These are phyloP conservation scores for Acacia pycnantha DNA, from an alignment of 331 rosid species.

Conservation along the genomic window DNA sequence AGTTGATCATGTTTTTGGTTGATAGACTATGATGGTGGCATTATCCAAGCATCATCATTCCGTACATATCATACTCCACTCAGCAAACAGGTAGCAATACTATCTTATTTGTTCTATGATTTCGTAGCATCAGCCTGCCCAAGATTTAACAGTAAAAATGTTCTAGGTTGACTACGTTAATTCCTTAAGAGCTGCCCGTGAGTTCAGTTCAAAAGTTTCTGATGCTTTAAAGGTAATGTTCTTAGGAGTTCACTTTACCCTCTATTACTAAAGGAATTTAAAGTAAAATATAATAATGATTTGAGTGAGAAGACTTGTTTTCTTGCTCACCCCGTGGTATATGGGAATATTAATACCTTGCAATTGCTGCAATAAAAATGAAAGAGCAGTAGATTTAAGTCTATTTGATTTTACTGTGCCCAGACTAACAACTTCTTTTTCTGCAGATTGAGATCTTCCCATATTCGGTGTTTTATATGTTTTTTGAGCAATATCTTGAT, in stretches of 20 bases:
- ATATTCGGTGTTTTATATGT: conserved; percentile 93
- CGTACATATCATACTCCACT: conserved; percentile 97
- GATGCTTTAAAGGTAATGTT: conserved; percentile 77
- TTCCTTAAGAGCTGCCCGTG: conserved; percentile 96
- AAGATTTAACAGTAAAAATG: conserved; percentile 23
- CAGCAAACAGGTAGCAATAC: conserved; percentile 77
- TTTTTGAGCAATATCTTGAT: conserved; percentile 97
- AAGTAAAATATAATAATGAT: conserved; percentile 13
- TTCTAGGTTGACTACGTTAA: conserved; percentile 78
- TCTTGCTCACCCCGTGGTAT: conserved; percentile 15
- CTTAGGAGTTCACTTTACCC: background rate
- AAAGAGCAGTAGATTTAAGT: background rate
- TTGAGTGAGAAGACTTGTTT: background rate
- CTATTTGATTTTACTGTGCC: conserved; percentile 15
- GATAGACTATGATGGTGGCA: conserved; percentile 72
- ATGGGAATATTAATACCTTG: conserved; percentile 22
- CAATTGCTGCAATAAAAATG: conserved; percentile 13
- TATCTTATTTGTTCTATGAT: conserved; percentile 19
- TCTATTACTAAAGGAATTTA: background rate
- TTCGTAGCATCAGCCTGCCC: conserved; percentile 18
- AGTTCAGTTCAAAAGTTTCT: conserved; percentile 84
- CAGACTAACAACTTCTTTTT: conserved; percentile 38
- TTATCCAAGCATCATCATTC: conserved; percentile 88
- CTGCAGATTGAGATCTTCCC: conserved; percentile 98
- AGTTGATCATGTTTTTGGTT: conserved; percentile 20